Percentiles rank a stretch among this genome's conserved stretches.
These are phyloP conservation scores for Penicillium herquei DNA, from an alignment of 495 filamentous ascomycete species.

Conservation along the genomic window DNA sequence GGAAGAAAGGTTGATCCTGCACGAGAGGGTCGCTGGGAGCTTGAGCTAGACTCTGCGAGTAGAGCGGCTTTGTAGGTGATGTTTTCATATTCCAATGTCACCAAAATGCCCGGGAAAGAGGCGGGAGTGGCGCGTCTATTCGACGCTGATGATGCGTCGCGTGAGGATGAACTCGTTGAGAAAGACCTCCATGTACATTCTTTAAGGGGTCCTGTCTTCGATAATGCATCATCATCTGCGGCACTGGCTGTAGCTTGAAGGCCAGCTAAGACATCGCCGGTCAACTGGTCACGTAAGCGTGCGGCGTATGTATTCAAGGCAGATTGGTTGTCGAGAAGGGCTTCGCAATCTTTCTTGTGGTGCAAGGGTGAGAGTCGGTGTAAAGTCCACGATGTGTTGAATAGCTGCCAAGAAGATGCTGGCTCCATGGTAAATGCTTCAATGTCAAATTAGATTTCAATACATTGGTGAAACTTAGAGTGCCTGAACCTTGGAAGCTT, in stretches of 20 bases:
- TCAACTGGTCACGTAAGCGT: conserved; percentile 52
- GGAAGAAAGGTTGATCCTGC: conserved; percentile 47
- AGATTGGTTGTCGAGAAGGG: conserved; percentile 33
- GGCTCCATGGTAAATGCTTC: conserved; percentile 22
- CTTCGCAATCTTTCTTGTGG: conserved; percentile 39
- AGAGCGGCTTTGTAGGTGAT: conserved; percentile 48
- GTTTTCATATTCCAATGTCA: conserved; percentile 52
- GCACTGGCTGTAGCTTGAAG: conserved; percentile 33
- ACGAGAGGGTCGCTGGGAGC: conserved; percentile 1
- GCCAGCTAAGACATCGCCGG: conserved; percentile 48
- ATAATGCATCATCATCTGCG: conserved; percentile 38
- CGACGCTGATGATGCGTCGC: background rate
- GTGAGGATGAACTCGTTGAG: conserved; percentile 9
- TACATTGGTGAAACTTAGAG: background rate
- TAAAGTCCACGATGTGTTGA: conserved; percentile 56
- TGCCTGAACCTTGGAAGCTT: background rate
- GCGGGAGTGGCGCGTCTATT: background rate
- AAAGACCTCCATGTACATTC: conserved; percentile 48
- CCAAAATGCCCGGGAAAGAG: conserved; percentile 36
- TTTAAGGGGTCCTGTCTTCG: conserved; percentile 46
- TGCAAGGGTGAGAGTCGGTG: conserved; percentile 56
- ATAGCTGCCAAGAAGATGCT: conserved; percentile 35
- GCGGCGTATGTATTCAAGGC: conserved; percentile 48
- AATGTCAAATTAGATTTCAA: background rate
- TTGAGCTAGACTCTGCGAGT: conserved; percentile 19